Evolutionary conservation across 441 rosid genomes (phyloP).

Genomic region (Gossypium gossypioides): DNA sequence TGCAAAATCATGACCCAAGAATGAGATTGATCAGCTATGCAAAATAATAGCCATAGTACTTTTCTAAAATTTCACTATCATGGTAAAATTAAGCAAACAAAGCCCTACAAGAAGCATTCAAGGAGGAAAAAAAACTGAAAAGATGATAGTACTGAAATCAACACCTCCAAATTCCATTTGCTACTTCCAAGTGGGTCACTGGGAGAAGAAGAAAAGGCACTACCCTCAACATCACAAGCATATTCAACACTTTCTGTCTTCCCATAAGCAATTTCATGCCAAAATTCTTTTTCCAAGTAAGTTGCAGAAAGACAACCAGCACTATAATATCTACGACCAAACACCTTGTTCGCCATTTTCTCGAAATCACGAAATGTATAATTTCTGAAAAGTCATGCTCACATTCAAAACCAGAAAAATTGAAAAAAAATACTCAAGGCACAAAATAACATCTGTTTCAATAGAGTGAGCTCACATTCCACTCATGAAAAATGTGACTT

Average conservation of each 20-base stretch:
- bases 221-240: constrained; percentile 99
- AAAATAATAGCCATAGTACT: not conserved
- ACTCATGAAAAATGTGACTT: constrained; percentile 96
- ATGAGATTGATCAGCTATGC: not conserved
- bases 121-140: not conserved
- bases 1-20: not conserved
- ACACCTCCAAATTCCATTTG: constrained; percentile 97
- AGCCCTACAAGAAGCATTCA: not conserved
- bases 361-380: constrained; percentile 92
- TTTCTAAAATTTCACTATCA: not conserved
- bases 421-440: not conserved
- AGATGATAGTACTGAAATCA: constrained; percentile 24
- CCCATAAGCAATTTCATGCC: constrained; percentile 93
- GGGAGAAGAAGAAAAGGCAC: constrained; percentile 89
- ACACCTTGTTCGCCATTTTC: constrained; percentile 96
- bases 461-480: constrained; percentile 55
- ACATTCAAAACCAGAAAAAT: constrained; percentile 21
- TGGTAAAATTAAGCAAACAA: constrained; percentile 1
- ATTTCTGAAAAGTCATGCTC: constrained; percentile 52
- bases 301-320: constrained; percentile 78
- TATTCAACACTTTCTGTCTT: constrained; percentile 96
- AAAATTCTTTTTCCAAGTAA: constrained; percentile 97
- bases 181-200: constrained; percentile 86
- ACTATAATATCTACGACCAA: constrained; percentile 90
- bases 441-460: constrained; percentile 4